Conservation (phyloP, 176 grass and related monocot genomes). For the Tuctoria greenei region DNA sequence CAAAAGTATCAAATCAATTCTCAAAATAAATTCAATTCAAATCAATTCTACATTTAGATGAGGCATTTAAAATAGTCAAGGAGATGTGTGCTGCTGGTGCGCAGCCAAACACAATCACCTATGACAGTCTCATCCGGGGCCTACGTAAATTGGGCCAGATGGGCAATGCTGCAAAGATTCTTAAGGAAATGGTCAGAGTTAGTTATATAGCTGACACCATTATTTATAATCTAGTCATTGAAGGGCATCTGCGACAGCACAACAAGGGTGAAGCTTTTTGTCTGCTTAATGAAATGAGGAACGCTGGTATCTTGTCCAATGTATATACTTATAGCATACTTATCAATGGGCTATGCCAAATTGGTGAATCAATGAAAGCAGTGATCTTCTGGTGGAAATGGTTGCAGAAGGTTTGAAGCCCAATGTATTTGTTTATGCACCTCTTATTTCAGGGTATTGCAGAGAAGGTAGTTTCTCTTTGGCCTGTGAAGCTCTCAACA, state of each 20-base stretch:
- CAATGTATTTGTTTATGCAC: conserved; percentile 61
- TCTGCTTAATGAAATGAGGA: conserved; percentile 61
- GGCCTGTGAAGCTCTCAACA: conserved; percentile 56
- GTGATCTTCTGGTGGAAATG: conserved; percentile 64
- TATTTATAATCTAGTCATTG: conserved; percentile 62
- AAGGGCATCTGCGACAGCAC: conserved; percentile 45
- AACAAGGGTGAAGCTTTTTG: conserved; percentile 44
- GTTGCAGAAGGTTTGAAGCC: conserved; percentile 48
- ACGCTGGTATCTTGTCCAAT: conserved; percentile 42
- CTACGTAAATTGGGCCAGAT: conserved; percentile 56
- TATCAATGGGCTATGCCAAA: conserved; percentile 62
- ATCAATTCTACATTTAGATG: too few relatives aligned
- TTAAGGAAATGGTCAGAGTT: conserved; percentile 49
- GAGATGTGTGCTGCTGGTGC: conserved; percentile 62
- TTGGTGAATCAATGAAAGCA: conserved; percentile 47
- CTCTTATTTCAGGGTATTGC: conserved; percentile 62
- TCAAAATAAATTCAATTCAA: too few relatives aligned
- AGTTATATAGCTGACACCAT: conserved; percentile 50
- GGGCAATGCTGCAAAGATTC: conserved; percentile 43
- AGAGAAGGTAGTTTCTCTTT: conserved; percentile 55
- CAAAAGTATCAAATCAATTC: too few relatives aligned
- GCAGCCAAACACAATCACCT: conserved; percentile 54
- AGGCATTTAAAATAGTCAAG: conserved; percentile 41
- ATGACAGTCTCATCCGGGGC: conserved; percentile 61
- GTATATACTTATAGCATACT: conserved; percentile 57